phyloP scores from a whole-genome alignment of 106 monocot species.

The Chionographis japonica region DNA sequence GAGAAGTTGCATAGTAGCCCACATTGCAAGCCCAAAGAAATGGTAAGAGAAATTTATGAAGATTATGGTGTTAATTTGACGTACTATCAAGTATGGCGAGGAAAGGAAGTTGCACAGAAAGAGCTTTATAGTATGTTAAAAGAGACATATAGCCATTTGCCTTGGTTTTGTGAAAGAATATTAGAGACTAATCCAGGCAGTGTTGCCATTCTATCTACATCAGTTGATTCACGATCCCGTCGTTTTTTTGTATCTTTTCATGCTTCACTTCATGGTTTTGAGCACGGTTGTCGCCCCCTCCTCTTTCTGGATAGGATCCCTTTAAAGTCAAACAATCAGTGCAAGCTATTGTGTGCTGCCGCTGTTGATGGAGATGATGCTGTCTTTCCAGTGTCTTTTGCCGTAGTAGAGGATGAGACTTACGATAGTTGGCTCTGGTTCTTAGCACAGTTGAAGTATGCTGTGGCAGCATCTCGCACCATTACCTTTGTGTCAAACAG shows the following conservation, averaged over 20 bases:
- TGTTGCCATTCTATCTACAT: conserved; percentile 53
- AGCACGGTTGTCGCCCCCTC: conserved; percentile 84
- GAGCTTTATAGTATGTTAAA: conserved; percentile 73
- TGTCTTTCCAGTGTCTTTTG: conserved; percentile 79
- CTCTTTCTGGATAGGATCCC: conserved; percentile 84
- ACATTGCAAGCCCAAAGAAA: conserved; percentile 74
- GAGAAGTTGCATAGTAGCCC: conserved; percentile 69
- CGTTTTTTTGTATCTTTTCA: conserved; percentile 85
- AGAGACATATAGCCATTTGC: conserved; percentile 75
- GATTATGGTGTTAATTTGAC: conserved; percentile 72
- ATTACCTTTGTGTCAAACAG: conserved; percentile 74
- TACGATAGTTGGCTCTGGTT: conserved; percentile 88
- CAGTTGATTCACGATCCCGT: conserved; percentile 61
- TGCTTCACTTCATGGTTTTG: conserved; percentile 88
- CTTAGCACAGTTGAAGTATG: conserved; percentile 66
- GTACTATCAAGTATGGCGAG: conserved; percentile 89
- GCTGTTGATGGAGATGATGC: conserved; percentile 81
- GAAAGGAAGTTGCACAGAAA: conserved; percentile 69
- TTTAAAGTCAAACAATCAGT: conserved; percentile 63
- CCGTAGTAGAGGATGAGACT: conserved; percentile 77
- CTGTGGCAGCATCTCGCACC: conserved; percentile 40
- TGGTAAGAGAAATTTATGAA: conserved; percentile 65
- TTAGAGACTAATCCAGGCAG: conserved; percentile 88
- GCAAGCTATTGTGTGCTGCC: conserved; percentile 66
- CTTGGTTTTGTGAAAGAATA: conserved; percentile 77